phyloP scores from a whole-genome alignment of 139 green algal genomes.

The Asterochloris sp. region DNA sequence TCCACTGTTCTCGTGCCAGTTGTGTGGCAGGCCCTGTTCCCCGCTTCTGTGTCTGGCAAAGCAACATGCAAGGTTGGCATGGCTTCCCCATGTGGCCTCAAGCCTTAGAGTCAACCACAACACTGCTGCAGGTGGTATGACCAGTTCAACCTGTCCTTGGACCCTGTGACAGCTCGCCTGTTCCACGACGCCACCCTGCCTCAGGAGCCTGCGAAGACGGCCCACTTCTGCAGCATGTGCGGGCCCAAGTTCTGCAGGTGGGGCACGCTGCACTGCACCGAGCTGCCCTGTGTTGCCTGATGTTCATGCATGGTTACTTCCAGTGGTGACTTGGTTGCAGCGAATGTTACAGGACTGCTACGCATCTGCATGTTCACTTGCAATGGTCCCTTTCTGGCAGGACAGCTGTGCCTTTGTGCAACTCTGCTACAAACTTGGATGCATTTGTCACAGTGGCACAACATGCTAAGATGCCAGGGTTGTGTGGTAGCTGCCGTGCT shows the following conservation, averaged over 20 bases:
- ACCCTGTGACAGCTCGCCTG: slow-evolving; percentile 78
- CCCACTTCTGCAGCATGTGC: slow-evolving; percentile 84
- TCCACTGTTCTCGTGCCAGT: too few species aligned
- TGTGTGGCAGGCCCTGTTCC: too few species aligned
- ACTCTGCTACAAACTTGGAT: background rate
- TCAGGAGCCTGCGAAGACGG: slow-evolving; percentile 65
- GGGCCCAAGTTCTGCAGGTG: slow-evolving; percentile 84
- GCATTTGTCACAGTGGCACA: background rate
- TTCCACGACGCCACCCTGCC: slow-evolving; percentile 90
- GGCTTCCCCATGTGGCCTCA: too few species aligned
- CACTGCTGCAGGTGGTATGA: slow-evolving; percentile 55
- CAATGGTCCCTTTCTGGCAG: too few species aligned
- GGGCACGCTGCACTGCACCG: slow-evolving; percentile 1
- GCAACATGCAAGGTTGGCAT: too few species aligned
- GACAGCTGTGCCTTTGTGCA: background rate
- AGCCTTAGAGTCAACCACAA: too few species aligned
- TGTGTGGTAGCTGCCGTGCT: background rate
- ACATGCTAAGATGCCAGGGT: background rate
- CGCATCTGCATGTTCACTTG: background rate
- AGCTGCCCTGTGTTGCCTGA: background rate
- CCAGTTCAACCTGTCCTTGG: slow-evolving; percentile 93
- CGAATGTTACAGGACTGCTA: background rate
- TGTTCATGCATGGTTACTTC: background rate
- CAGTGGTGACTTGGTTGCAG: background rate
- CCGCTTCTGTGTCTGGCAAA: too few species aligned